Conservation (phyloP, 1,284 basidiomycete species). For the Ceratobasidium theobromae region DNA sequence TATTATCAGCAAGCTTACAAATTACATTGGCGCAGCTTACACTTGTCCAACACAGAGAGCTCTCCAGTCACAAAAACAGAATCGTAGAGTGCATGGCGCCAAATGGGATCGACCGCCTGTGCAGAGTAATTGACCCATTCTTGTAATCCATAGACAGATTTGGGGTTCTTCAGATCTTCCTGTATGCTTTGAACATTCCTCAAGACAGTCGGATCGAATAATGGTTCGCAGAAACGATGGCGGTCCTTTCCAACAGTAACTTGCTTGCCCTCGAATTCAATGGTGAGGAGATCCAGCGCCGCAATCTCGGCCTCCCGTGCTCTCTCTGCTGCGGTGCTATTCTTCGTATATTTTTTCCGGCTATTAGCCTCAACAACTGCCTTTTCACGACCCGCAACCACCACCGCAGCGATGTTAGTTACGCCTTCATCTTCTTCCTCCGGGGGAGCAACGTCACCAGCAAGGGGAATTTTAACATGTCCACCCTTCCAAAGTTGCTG, state of each 20-base stretch:
- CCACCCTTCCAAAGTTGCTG: conserved; percentile 61
- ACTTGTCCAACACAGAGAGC: conserved; percentile 72
- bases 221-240: conserved; percentile 87
- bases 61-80: conserved; percentile 80
- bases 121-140: conserved; percentile 65
- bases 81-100: conserved; percentile 31
- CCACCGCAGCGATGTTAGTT: conserved; percentile 78
- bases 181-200: conserved; percentile 36
- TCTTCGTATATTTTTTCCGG: conserved; percentile 53
- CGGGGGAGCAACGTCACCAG: conserved; percentile 59
- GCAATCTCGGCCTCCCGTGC: conserved; percentile 78
- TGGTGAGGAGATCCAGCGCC: conserved; percentile 73
- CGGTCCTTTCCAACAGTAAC: conserved; percentile 83
- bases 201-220: conserved; percentile 58
- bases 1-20: conserved; percentile 4
- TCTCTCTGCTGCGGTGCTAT: conserved; percentile 73
- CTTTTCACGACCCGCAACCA: conserved; percentile 78
- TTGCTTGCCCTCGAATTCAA: conserved; percentile 58
- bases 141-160: conserved; percentile 53
- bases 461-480: conserved; percentile 67
- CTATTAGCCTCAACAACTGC: conserved; percentile 80
- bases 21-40: conserved; percentile 47
- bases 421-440: conserved; percentile 81
- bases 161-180: conserved; percentile 36
- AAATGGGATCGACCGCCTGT: conserved; percentile 36